Conservation (phyloP, 768 basidiomycete genomes). For the Pisolithus albus region DNA sequence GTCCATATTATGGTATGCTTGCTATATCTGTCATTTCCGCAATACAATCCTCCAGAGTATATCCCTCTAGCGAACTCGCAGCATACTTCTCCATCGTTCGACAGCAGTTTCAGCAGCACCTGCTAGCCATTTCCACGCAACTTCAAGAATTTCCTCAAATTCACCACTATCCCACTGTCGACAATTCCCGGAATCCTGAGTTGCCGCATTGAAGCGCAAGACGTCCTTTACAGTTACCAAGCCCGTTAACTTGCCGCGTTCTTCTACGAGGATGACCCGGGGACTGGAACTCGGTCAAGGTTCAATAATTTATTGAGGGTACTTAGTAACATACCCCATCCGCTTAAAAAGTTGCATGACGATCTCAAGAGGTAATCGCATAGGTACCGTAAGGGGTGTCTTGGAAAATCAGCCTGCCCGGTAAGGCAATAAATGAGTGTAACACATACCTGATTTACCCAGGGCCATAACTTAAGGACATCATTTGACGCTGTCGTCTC, state of each 20-base stretch:
- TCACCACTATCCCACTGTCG: conserved; percentile 60
- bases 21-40: too few relatives aligned
- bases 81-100: conserved; percentile 19
- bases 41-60: background rate
- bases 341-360: conserved; percentile 97
- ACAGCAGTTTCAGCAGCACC: conserved; percentile 28
- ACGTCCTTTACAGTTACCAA: conserved; percentile 96
- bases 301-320: background rate
- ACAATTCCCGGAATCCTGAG: conserved; percentile 43
- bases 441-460: conserved; percentile 81
- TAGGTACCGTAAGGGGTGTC: conserved; percentile 92
- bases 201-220: conserved; percentile 68
- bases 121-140: conserved; percentile 50
- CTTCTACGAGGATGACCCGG: conserved; percentile 91
- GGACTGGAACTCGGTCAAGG: conserved; percentile 46
- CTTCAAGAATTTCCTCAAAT: conserved; percentile 57
- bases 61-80: conserved; percentile 16
- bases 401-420: conserved; percentile 24
- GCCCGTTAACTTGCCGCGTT: conserved; percentile 74
- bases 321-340: conserved; percentile 71
- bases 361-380: conserved; percentile 89
- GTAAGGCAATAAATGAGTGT: background rate
- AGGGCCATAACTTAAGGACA: conserved; percentile 70
- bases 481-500: conserved; percentile 52
- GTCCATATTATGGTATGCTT: too few relatives aligned